Evolutionary conservation across 148 eudicot species (phyloP), one percentile per base, ranked within the genome.

Genomic region (Selenicereus undatus): DNA sequence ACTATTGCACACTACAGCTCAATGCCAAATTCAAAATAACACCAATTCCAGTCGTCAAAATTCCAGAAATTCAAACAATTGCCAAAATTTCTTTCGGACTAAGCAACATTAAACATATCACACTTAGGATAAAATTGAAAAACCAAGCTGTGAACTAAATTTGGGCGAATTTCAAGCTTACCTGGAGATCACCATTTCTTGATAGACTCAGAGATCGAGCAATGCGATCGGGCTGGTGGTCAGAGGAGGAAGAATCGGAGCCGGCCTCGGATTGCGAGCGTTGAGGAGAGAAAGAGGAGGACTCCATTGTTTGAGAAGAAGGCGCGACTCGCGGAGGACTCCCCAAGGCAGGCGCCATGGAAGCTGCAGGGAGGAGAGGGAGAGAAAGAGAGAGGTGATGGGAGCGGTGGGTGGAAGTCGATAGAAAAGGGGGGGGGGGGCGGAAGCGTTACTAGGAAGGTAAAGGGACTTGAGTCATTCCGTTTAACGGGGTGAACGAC

Each of bases 221-320:
- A 12, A 66, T 51, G 30, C 78, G 81, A 71, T 84, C 82, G 54
- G 86, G 30, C 12, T 68, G 56, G 6, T 51, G 71, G 16, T 69
- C 71, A 7, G 11, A 22, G 0, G 78, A 75, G 24, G 50, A 76
- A 5, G 84, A 81, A 26, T 62, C 71, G 45, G 71, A 73, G 32
- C 42, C 52, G 42, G 29, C 39, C 22, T 72, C 83, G 30, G 83
- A 64, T 0, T 64, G 11, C 58, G 72, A 81, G 0, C 54, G 76
- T 10, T 81, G 74, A 26, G 68, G 83, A 73, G 83, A 73, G 71
- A 74, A 50, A 81, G 32, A 8, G 29, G 82, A 60, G 0, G 82
- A 71, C 42, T 80, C 81, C 87, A 85, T 85, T 0, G 65, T 74
- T 58, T 85, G 87, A 78, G 87, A 78, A 17, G 87, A 78, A 39